Conservation (phyloP, 2,329 filamentous ascomycete species). For the Alternaria dauci region DNA sequence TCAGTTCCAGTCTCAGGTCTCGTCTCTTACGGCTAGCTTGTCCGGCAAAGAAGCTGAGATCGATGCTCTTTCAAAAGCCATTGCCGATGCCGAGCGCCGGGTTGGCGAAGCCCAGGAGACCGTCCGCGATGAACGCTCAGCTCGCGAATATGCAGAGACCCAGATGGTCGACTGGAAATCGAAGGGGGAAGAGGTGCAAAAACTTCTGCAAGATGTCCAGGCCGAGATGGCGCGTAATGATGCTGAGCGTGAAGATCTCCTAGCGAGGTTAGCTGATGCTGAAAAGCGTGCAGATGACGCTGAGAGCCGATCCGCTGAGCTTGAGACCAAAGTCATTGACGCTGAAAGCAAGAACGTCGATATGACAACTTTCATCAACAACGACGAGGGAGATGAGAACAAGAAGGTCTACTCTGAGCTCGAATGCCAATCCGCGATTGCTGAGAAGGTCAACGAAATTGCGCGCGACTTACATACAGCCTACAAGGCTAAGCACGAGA, state of each 20-base stretch:
- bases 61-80: slow-evolving; percentile 82
- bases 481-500: slow-evolving; percentile 98
- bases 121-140: slow-evolving; percentile 76
- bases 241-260: slow-evolving; percentile 80
- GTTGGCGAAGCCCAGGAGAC: slow-evolving; percentile 87
- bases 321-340: slow-evolving; percentile 57
- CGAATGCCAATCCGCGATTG: slow-evolving; percentile 71
- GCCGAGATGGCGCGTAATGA: slow-evolving; percentile 81
- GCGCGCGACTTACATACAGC: slow-evolving; percentile 85
- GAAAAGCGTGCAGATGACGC: slow-evolving; percentile 78
- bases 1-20: slow-evolving; percentile 88
- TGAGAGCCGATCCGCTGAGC: slow-evolving; percentile 78
- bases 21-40: slow-evolving; percentile 88
- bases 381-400: slow-evolving; percentile 46
- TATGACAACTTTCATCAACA: slow-evolving; percentile 65
- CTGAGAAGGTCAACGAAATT: slow-evolving; percentile 81
- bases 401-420: slow-evolving; percentile 52
- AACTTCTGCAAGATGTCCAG: slow-evolving; percentile 78
- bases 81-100: slow-evolving; percentile 89
- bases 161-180: slow-evolving; percentile 87
- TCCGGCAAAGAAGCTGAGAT: slow-evolving; percentile 95
- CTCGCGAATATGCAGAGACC: slow-evolving; percentile 74
- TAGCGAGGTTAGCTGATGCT: slow-evolving; percentile 75
- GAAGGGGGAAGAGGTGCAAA: slow-evolving; percentile 85
- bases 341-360: slow-evolving; percentile 75